Base-by-base conservation (phyloP, 2,329 filamentous ascomycete genomes). In the Neonectria faginata region DNA sequence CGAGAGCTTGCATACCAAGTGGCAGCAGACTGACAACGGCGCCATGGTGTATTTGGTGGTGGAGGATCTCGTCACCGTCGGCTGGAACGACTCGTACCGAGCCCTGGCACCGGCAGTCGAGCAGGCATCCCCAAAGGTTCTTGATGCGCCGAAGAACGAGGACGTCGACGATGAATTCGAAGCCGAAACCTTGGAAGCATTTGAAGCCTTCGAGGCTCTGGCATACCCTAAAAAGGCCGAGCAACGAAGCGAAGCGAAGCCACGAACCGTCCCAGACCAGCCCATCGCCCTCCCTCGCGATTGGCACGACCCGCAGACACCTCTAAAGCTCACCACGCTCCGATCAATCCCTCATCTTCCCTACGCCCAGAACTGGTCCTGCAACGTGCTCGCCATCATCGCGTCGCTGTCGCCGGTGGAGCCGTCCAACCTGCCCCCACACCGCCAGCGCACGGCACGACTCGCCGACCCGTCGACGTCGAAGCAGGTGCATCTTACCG, bases 351-450 rank as follows among this genome's bases (percentile, higher is more conserved):
- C 85, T 0, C 77, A 82, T 64, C 79, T 88, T 1, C 85, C 85
- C 2, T 88, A 85, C 74, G 82, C 83, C 57, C 85, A 87, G 63
- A 88, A 88, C 71, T 88, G 85, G 85, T 83, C 83, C 50, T 81
- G 84, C 73, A 88, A 88, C 65, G 77, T 86, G 7, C 80, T 88
- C 3, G 84, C 80, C 59, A 79, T 88, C n/a, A 65, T 88, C 3
- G 75, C 78, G 0, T 80, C 81, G 1, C 75, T 88, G 3, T 84
- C 83, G 0, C 79, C 76, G 0, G 75, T 86, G 16, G 83, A 87
- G 62, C 78, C 85, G 1, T 84, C 83, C 0, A 78, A 81, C 3
- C 76, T 87, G 6, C 83, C 82, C 1, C 85, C 85, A 0, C 80
- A 81, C 63, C 79, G 71, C n/a, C 86, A 87, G 69, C 80, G 85